A percentile compares a stretch with the other conserved stretches of the same genome.
phyloP scores from a whole-genome alignment of 2,329 filamentous ascomycete genomes.

The Neonectria sp. region DNA sequence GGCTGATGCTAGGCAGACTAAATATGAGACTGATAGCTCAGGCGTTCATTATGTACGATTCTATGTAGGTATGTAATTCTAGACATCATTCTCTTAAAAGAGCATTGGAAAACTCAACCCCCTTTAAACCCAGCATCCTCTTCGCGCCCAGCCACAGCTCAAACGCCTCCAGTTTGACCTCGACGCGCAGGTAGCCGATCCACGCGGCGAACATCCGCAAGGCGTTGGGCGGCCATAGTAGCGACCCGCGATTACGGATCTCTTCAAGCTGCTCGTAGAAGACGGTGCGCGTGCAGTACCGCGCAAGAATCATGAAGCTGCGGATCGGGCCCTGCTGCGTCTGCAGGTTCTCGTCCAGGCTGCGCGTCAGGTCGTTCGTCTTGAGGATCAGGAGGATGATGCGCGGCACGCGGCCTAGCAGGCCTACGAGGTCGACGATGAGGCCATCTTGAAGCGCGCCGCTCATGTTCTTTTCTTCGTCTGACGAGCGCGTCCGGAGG shows the following conservation, averaged over 20 bases:
- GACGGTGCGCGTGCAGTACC: conserved; percentile 78
- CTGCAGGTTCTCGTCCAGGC: conserved; percentile 90
- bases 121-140: conserved; percentile 58
- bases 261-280: conserved; percentile 75
- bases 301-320: conserved; percentile 77
- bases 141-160: conserved; percentile 73
- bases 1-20: background rate
- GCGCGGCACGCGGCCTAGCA: conserved; percentile 89
- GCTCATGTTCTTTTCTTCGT: conserved; percentile 91
- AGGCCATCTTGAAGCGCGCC: conserved; percentile 89
- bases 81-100: conserved; percentile 39
- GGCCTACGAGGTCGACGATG: conserved; percentile 87
- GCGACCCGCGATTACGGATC: conserved; percentile 66
- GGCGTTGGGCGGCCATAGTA: conserved; percentile 72
- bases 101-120: conserved; percentile 46
- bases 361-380: conserved; percentile 96
- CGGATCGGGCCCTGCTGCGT: conserved; percentile 78
- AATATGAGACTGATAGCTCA: background rate
- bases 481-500: conserved; percentile 72
- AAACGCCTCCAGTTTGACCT: conserved; percentile 74
- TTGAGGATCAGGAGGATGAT: conserved; percentile 97
- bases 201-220: conserved; percentile 70
- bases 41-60: conserved; percentile 37
- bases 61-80: conserved; percentile 39
- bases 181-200: conserved; percentile 71